These are phyloP conservation scores for Collybia sordida DNA, from an alignment of 768 basidiomycete genomes.

Conservation along the genomic window DNA sequence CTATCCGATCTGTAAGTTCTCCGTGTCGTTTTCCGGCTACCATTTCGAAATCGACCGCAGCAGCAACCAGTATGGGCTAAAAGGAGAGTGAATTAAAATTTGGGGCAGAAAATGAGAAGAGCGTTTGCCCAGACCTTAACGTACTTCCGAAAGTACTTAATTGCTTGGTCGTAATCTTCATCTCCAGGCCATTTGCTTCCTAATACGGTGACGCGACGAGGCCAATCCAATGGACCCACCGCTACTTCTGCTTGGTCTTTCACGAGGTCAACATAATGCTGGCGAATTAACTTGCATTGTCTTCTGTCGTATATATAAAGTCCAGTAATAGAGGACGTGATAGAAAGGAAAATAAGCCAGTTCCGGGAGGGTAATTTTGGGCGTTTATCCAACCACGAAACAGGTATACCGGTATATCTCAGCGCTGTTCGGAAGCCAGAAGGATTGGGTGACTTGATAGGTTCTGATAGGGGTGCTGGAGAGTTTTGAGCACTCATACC, in stretches of 20 bases:
- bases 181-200: slow-evolving; percentile 94
- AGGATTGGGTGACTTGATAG: slow-evolving; percentile 18
- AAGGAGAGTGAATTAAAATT: slow-evolving; percentile 10
- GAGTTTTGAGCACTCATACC: slow-evolving; percentile 23
- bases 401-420: slow-evolving; percentile 65
- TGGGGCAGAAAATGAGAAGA: slow-evolving; percentile 10
- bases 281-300: slow-evolving; percentile 75
- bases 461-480: slow-evolving; percentile 16
- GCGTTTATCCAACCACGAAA: slow-evolving; percentile 80
- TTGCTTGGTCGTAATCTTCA: slow-evolving; percentile 81
- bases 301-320: slow-evolving; percentile 85
- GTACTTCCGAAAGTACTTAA: slow-evolving; percentile 94
- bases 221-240: slow-evolving; percentile 59
- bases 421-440: slow-evolving; percentile 66
- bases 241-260: slow-evolving; percentile 71
- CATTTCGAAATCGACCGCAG: slow-evolving; percentile 90
- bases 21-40: slow-evolving; percentile 81
- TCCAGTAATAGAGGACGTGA: slow-evolving; percentile 69
- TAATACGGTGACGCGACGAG: slow-evolving; percentile 83
- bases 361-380: slow-evolving; percentile 89
- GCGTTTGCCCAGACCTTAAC: slow-evolving; percentile 71
- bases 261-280: slow-evolving; percentile 80
- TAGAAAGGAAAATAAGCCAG: slow-evolving; percentile 88
- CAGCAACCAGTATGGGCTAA: slow-evolving; percentile 92
- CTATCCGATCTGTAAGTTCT: slow-evolving; percentile 75